Base-by-base conservation (phyloP, 129 eudicot species). In the Tagetes erecta region DNA sequence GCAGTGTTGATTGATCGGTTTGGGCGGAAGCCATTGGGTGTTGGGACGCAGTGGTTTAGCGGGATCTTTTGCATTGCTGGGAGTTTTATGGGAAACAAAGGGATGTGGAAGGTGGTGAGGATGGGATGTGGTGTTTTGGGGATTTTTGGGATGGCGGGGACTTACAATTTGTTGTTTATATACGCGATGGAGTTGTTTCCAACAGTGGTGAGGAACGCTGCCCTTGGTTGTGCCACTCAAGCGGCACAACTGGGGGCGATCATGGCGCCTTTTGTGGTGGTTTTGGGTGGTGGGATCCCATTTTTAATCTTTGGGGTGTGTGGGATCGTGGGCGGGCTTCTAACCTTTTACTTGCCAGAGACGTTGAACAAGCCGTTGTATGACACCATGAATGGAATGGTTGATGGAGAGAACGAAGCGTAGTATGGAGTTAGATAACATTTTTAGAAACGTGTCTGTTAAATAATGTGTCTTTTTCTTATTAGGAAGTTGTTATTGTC, bases 101-200 rank as follows among this genome's bases (percentile, higher is more conserved):
- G 93, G 12, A 37, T 27, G 7, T 88, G 89, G 96, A 88, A 88
- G 76, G 83, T 78, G 72, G 63, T 85, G n/a, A 76, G 90, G 65
- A 88, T 95, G 97, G 64, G 53, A 3, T 95, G 97, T 68, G 89
- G 99, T 2, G 85, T 95, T 38, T 35, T 88, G 50, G 99, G 99
- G 83, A 95, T 95, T 20, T 95, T 95, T 40, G 97, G 97, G 38
- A 88, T 95, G 99, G 96, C 97, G 1, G 99, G 92, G 55, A 95
- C 94, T 44, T 95, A 95, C 36, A 95, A 95, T 58, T 65, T 95
- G 76, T 35, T 95, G 81, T 95, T 91, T 55, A 87, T 95, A 64
- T 95, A 95, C 34, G 86, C 97, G 20, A 70, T 82, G 80, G 99
- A 95, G 87, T 78, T 95, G 84, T 95, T 95, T 75, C 99, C 99